Evolutionary conservation across 1,284 basidiomycete genomes (phyloP).

Genomic region (Ganoderma boninense): DNA sequence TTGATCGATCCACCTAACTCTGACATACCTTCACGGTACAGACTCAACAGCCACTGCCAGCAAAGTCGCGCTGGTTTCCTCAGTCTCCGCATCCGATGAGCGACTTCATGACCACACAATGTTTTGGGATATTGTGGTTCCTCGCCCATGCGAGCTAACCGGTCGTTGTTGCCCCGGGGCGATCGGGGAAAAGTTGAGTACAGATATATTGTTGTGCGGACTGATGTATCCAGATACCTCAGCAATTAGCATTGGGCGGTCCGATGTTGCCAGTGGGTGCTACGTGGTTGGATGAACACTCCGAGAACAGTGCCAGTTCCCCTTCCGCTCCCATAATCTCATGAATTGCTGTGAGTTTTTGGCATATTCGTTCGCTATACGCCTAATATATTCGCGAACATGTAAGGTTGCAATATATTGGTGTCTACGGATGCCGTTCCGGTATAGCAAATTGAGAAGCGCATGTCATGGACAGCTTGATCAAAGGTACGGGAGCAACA

Average conservation of each 20-base stretch:
- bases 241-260: not conserved
- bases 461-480: conserved; percentile 10
- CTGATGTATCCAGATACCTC: conserved; percentile 14
- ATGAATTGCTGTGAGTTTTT: conserved; percentile 3
- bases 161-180: conserved; percentile 4
- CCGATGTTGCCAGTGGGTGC: conserved; percentile 1
- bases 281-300: not conserved
- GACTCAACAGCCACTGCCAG: not conserved
- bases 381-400: not conserved
- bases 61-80: not conserved
- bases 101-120: conserved; percentile 6
- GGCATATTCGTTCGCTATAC: conserved; percentile 4
- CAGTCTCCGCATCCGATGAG: not conserved
- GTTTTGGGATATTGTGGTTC: not conserved
- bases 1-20: conserved; percentile 5
- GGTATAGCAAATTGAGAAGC: conserved; percentile 21
- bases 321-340: not conserved
- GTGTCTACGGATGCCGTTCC: conserved; percentile 8
- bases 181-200: not conserved
- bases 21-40: not conserved
- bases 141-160: not conserved
- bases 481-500: conserved; percentile 10
- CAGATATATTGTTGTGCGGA: not conserved
- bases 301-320: not conserved
- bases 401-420: conserved; percentile 7